phyloP scores from a whole-genome alignment of 805 yeast species.

The Ogataea methylovora region DNA sequence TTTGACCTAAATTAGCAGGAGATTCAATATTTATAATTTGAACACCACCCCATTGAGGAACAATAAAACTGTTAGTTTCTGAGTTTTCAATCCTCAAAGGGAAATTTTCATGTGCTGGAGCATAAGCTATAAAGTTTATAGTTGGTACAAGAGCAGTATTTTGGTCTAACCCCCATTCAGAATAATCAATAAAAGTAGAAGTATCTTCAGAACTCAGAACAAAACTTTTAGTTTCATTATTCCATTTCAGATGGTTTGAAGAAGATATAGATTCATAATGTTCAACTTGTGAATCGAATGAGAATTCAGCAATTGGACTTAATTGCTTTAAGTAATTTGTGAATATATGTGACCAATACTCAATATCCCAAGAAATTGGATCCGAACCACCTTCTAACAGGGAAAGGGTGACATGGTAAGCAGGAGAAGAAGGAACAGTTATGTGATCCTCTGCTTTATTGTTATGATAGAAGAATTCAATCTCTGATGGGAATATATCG shows the following conservation, averaged over 20 bases:
- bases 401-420: conserved; percentile 70
- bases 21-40: conserved; percentile 35
- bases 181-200: conserved; percentile 73
- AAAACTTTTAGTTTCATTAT: conserved; percentile 17
- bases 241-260: conserved; percentile 16
- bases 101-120: conserved; percentile 42
- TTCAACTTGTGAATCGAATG: conserved; percentile 73
- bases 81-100: conserved; percentile 44
- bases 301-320: conserved; percentile 54
- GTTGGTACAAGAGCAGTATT: conserved; percentile 50
- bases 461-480: conserved; percentile 21
- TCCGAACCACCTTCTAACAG: conserved; percentile 63
- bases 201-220: conserved; percentile 45
- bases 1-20: conserved; percentile 23
- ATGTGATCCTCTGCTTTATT: conserved; percentile 21
- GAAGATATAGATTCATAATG: conserved; percentile 46
- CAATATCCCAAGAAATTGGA: conserved; percentile 70
- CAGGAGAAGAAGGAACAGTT: conserved; percentile 52
- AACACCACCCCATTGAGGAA: conserved; percentile 92
- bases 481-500: conserved; percentile 32
- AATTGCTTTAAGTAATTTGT: conserved; percentile 48
- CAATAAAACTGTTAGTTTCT: conserved; percentile 51
- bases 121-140: conserved; percentile 61
- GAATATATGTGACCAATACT: conserved; percentile 41
- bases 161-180: conserved; percentile 67